These are phyloP conservation scores for Phycomyces blakesleeanus DNA, from an alignment of 192 early-diverging fungal species.

Conservation along the genomic window DNA sequence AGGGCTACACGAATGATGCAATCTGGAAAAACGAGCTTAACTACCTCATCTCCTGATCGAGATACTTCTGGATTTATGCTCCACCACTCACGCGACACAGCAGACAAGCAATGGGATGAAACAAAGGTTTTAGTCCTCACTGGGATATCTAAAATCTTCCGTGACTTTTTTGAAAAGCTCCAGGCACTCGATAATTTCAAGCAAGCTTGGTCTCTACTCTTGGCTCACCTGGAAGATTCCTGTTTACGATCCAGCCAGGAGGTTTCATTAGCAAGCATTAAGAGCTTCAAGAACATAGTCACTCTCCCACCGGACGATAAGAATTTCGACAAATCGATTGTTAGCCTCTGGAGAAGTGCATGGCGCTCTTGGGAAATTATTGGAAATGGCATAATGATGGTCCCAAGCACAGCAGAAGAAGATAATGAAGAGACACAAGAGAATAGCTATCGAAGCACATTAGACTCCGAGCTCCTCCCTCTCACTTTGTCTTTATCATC, in stretches of 20 bases:
- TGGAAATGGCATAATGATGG: constrained; percentile 53
- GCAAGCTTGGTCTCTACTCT: constrained; percentile 62
- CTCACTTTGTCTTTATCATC: constrained; percentile 23
- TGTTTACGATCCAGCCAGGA: constrained; percentile 67
- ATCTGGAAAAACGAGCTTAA: constrained; percentile 21
- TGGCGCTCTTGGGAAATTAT: constrained; percentile 75
- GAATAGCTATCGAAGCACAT: background rate
- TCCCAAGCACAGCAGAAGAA: background rate
- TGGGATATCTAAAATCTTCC: constrained; percentile 65
- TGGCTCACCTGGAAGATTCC: constrained; percentile 71
- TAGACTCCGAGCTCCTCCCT: constrained; percentile 24
- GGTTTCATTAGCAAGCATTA: constrained; percentile 71
- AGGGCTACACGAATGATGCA: constrained; percentile 31
- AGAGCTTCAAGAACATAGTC: constrained; percentile 63
- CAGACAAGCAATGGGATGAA: constrained; percentile 86
- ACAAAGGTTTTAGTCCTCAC: constrained; percentile 73
- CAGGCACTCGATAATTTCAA: constrained; percentile 61
- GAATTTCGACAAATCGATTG: constrained; percentile 19
- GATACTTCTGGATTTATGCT: constrained; percentile 41
- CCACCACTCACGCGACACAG: constrained; percentile 58
- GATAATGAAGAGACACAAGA: background rate
- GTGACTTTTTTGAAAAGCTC: constrained; percentile 62
- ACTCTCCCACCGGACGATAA: constrained; percentile 38
- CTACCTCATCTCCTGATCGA: constrained; percentile 39
- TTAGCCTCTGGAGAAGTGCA: constrained; percentile 54